Percentiles rank a stretch among this genome's conserved stretches.
Evolutionary conservation across 2,329 filamentous ascomycete genomes (phyloP).

Genomic region (Lojkania enalia): DNA sequence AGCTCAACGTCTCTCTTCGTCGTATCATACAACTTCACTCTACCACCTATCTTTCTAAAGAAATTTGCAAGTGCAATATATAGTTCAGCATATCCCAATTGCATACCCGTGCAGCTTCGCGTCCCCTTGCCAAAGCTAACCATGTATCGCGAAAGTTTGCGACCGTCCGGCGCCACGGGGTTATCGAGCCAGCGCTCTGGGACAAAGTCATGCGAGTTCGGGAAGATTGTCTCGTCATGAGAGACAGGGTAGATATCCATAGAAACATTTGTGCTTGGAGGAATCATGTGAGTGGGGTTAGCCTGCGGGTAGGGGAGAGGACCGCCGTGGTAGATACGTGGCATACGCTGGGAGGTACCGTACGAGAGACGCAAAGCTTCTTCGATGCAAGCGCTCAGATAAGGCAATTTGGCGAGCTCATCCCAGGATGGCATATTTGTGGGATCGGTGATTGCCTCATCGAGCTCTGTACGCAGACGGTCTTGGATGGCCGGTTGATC

Average conservation of each 20-base stretch:
- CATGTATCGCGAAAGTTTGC: conserved; percentile 18
- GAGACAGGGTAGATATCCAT: not conserved
- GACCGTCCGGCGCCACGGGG: not conserved
- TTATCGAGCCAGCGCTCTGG: conserved; percentile 29
- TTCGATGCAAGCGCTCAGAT: not conserved
- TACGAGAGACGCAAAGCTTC: not conserved
- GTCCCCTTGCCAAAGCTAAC: conserved; percentile 21
- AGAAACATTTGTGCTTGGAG: not conserved
- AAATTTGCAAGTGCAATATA: conserved; percentile 1
- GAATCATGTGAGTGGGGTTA: not conserved
- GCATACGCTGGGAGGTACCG: not conserved
- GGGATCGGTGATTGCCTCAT: not conserved
- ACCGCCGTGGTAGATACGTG: not conserved
- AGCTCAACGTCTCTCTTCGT: not conserved
- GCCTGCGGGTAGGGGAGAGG: not conserved
- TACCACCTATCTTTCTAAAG: not conserved
- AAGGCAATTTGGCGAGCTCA: not conserved
- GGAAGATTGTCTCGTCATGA: conserved; percentile 22
- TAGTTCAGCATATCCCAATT: not conserved
- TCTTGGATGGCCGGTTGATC: not conserved
- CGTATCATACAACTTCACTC: not conserved
- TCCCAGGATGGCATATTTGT: not conserved
- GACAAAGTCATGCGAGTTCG: conserved; percentile 10
- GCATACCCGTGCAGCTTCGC: conserved; percentile 2
- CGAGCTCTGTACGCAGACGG: not conserved